Base-by-base conservation (phyloP, 2,329 filamentous ascomycete species). In the Paramyrothecium sp. region DNA sequence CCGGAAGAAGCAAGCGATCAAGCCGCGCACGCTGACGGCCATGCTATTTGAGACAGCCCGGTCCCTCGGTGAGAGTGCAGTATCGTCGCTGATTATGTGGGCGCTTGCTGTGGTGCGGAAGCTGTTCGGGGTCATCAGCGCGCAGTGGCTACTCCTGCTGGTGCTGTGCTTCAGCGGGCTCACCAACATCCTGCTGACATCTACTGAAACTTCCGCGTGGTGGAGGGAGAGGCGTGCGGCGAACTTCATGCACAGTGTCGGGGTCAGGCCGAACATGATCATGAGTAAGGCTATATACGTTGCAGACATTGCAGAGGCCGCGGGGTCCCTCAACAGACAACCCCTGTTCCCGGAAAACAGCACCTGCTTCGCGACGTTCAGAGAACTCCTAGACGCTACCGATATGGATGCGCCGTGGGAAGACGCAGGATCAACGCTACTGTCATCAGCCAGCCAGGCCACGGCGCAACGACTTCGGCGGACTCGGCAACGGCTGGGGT, bases 271-370 rank as follows among this genome's bases (percentile, higher is more conserved):
- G 8, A 89, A 96, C 63, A 74, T 82, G 20, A 83, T 89, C 60
- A 94, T 97, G 90, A 90, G 89, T 73, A 92, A 89, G 71, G 87
- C 91, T 10, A 86, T 99, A 23, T 97, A 95, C 69, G 75, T 97
- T 56, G 81, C 81, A 54, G 94, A 98, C 71, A 79, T 98, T 53
- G 88, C 92, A 58, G 85, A 89, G 60, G 86, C 84, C 17, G 72
- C 79, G 16, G 77, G 76, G 12, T 70, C 71, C 3, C 63, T 68
- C 7, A 69, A 71, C 2, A 64, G 69, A 17, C 62, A 67, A 16
- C 59, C 68, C 2, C 59, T 59, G 3, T 76, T 75, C 66, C 76
- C 77, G 3, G 67, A 70, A 16, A 79, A 78, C 38, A 86, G 83
- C 51, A 84, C 83, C 57, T 82, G 85, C 69, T 88, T 86, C 67